Evolutionary conservation across 306 rosid genomes (phyloP).

Genomic region (Glycyrrhiza uralensis): DNA sequence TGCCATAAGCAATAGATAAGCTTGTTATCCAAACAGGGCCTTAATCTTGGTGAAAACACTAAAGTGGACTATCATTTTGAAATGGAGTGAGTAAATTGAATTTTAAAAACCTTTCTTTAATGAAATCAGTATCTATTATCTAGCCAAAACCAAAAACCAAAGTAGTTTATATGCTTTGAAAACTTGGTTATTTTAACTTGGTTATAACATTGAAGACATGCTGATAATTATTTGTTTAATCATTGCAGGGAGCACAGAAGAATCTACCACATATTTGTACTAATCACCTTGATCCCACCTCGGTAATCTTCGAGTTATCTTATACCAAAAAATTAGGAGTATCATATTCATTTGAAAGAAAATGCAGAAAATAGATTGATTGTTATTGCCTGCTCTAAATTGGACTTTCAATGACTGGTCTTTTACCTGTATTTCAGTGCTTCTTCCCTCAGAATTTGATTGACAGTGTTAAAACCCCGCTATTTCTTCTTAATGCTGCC

Average conservation of each 20-base stretch:
- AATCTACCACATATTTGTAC: conserved; percentile 73
- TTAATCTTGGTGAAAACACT: no score
- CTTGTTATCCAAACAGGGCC: no score
- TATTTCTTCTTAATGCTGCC: conserved; percentile 90
- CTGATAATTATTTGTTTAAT: conserved; percentile 15
- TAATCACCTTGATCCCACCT: conserved; percentile 72
- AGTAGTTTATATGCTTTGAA: background rate
- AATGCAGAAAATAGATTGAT: background rate
- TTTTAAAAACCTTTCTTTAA: background rate
- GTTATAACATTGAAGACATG: background rate
- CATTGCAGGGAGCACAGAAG: conserved; percentile 57
- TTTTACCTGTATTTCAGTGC: conserved; percentile 51
- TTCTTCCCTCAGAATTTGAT: conserved; percentile 93
- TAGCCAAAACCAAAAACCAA: background rate
- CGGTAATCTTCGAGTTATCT: conserved; percentile 43
- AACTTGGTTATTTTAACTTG: background rate
- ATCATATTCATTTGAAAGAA: conserved; percentile 16
- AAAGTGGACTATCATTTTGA: no score
- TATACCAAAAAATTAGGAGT: background rate
- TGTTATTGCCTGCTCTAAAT: background rate
- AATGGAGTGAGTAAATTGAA: no score
- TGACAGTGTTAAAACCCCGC: conserved; percentile 61
- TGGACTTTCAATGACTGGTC: conserved; percentile 18
- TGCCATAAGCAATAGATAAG: no score
- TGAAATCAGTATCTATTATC: background rate